phyloP scores from a whole-genome alignment of 805 yeast species.

The Wickerhamiella siamensis region DNA sequence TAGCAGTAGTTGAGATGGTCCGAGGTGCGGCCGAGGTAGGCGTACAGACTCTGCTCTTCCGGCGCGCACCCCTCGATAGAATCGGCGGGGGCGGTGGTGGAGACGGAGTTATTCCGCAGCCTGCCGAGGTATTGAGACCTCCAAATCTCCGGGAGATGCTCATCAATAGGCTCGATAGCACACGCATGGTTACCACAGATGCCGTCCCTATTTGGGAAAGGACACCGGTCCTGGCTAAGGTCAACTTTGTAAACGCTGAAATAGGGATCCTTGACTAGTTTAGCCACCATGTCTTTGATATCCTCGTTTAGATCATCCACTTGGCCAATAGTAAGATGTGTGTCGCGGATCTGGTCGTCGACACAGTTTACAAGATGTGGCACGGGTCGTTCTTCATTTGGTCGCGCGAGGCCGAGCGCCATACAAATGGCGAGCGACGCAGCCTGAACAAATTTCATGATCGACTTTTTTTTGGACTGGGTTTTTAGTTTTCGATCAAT shows the following conservation, averaged over 20 bases:
- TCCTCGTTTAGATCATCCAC: slow-evolving; percentile 38
- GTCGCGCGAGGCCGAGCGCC: no score
- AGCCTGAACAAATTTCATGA: no score
- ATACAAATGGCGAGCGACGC: no score
- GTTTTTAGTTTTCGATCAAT: neutral
- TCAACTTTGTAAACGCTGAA: slow-evolving; percentile 81
- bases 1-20: slow-evolving; percentile 24
- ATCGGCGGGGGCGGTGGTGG: slow-evolving; percentile 18
- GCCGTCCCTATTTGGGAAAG: slow-evolving; percentile 67
- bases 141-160: slow-evolving; percentile 61
- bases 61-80: slow-evolving; percentile 15
- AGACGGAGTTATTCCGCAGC: slow-evolving; percentile 27
- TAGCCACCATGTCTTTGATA: slow-evolving; percentile 42
- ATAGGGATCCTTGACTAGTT: slow-evolving; percentile 58
- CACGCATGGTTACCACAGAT: slow-evolving; percentile 79
- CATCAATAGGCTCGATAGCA: slow-evolving; percentile 74
- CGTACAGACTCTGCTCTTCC: slow-evolving; percentile 12
- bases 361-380: slow-evolving; percentile 5
- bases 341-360: slow-evolving; percentile 12
- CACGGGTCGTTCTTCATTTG: no score
- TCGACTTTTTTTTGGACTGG: neutral
- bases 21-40: slow-evolving; percentile 4
- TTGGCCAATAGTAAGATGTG: slow-evolving; percentile 24
- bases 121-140: slow-evolving; percentile 57
- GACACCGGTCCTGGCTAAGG: slow-evolving; percentile 55